phyloP scores from a whole-genome alignment of 2,329 filamentous ascomycete genomes.

The Neoarthrinium moseri region DNA sequence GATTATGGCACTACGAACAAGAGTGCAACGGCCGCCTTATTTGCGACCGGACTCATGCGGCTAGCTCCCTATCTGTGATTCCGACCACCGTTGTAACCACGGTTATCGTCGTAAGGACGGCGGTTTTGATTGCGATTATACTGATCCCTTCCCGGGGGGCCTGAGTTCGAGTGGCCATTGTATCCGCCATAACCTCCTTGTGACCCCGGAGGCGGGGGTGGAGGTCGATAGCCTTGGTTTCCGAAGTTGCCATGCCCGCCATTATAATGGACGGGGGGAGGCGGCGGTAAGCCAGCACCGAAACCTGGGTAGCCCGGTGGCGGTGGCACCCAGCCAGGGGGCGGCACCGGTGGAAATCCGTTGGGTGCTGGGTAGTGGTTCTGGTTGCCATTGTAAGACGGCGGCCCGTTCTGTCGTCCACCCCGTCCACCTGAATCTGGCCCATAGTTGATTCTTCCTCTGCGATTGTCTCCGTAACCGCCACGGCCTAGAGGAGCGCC shows the following conservation, averaged over 20 bases:
- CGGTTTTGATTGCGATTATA: constrained; percentile 17
- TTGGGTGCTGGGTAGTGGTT: constrained; percentile 35
- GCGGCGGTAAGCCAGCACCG: constrained; percentile 35
- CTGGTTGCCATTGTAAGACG: constrained; percentile 41
- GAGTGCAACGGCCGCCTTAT: too few relatives aligned
- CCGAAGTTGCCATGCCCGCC: constrained; percentile 20
- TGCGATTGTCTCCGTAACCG: constrained; percentile 22
- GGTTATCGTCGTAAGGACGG: constrained; percentile 20
- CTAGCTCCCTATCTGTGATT: constrained; percentile 18
- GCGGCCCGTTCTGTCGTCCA: constrained; percentile 15
- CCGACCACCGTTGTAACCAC: constrained; percentile 14
- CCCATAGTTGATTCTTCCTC: constrained; percentile 30
- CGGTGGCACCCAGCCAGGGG: constrained; percentile 34
- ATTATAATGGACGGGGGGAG: constrained; percentile 27
- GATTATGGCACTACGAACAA: too few relatives aligned
- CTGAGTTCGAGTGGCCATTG: constrained; percentile 23
- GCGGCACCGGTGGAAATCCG: constrained; percentile 22
- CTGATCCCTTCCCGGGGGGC: constrained; percentile 18
- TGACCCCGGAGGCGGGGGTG: constrained; percentile 19
- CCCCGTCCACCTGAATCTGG: constrained; percentile 27
- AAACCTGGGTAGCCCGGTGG: constrained; percentile 36
- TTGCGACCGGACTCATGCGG: too few relatives aligned
- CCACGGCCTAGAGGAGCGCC: constrained; percentile 57
- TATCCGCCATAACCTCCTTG: constrained; percentile 16
- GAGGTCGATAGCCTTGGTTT: constrained; percentile 20